Evolutionary conservation across 352 stramenopile species (phyloP), one percentile per base, ranked within the genome.

Genomic region (Peronospora farinosa): DNA sequence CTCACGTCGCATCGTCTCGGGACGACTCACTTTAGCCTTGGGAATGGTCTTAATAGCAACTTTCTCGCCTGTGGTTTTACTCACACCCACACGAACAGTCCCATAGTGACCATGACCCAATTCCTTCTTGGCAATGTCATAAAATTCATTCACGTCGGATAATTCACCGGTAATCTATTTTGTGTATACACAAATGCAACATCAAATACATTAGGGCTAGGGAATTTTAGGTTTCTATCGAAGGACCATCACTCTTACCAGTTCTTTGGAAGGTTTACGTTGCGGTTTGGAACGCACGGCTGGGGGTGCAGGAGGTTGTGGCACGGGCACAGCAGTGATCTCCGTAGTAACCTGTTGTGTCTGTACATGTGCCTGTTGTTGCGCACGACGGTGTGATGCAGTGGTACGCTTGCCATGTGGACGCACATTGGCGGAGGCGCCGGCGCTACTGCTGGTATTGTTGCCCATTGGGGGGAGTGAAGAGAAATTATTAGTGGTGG

Each of bases 1-100:
- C 62, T 96, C 88, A 51, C 87, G 86, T 46, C 90, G 93, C 51
- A 99, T 87, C n/a, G 92, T 96, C 63, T 98, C 95, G 2, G 97
- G 63, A 7, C 65, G 61, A 17, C 77, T 88, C 16, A 98, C 93
- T 60, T 98, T 98, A 16, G 80, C 78, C 80, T 99, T 99, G 36
- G 89, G 78, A 59, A 99, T 99, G 15, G 92, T 97, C 79, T 99
- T 99, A 50, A 99, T 97, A n/a, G 97, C 96, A 63, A 97, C 95
- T 61, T 91, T 94, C 45, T 96, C 78, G 28, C 93, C 92, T 10
- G 86, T 97, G 45, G 82, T 65, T 40, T 95, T 95, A 72, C 97
- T 79, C 62, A 95, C 89, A 44, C 91, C 97, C 56, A 97, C 95
- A 38, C 96, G 84, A 23, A 99, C 96, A 0, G 97, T 96, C 11